Evolutionary conservation across 2,329 filamentous ascomycete genomes (phyloP).

Genomic region (Aspergillus quadrilineatus): DNA sequence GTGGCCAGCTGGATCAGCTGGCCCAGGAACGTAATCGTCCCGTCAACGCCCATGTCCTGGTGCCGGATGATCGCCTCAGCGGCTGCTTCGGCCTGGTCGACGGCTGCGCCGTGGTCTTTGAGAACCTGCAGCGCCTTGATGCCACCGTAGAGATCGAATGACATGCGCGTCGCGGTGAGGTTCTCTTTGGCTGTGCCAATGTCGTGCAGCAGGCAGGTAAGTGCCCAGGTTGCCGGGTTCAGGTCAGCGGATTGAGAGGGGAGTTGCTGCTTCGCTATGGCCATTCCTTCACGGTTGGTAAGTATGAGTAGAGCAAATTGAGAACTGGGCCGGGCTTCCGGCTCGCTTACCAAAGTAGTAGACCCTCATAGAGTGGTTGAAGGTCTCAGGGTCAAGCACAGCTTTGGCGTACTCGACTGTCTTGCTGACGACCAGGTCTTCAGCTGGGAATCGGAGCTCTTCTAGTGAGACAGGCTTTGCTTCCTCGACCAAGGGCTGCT

Average conservation of each 20-base stretch:
- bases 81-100: conserved; percentile 61
- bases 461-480: conserved; percentile 7
- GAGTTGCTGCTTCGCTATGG: conserved; percentile 43
- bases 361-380: conserved; percentile 69
- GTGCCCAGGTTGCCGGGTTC: conserved; percentile 56
- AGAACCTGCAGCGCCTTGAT: conserved; percentile 59
- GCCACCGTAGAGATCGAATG: conserved; percentile 68
- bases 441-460: conserved; percentile 18
- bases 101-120: conserved; percentile 27
- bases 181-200: conserved; percentile 63
- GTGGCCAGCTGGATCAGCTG: conserved; percentile 65
- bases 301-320: background rate
- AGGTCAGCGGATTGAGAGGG: conserved; percentile 41
- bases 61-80: conserved; percentile 69
- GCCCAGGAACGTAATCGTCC: conserved; percentile 60
- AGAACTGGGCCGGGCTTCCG: background rate
- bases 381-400: conserved; percentile 45
- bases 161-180: conserved; percentile 58
- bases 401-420: conserved; percentile 20
- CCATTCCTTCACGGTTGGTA: conserved; percentile 16
- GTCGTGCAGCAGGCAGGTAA: conserved; percentile 68
- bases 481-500: conserved; percentile 16
- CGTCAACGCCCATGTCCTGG: conserved; percentile 63
- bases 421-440: conserved; percentile 16
- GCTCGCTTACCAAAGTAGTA: conserved; percentile 59